A percentile compares a stretch with the other conserved stretches of the same genome.
phyloP scores from a whole-genome alignment of 768 basidiomycete species.

The Pleurotus salmoneostramineus region DNA sequence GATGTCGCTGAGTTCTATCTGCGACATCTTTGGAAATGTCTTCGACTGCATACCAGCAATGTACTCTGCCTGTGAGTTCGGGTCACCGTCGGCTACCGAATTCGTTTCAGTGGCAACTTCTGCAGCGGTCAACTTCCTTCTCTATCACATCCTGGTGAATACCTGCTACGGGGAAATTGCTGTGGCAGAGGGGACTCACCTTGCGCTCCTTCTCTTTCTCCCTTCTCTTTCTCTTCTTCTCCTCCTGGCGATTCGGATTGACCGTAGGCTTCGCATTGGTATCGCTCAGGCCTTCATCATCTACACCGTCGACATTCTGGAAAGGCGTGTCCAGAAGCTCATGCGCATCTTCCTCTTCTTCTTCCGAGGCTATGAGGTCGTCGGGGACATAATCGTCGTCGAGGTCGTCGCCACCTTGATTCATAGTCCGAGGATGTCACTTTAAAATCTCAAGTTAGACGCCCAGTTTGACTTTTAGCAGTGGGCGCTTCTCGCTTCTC shows the following conservation, averaged over 20 bases:
- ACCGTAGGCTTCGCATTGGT: slow-evolving; percentile 9
- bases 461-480: background rate
- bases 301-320: slow-evolving; percentile 20
- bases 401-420: slow-evolving; percentile 68
- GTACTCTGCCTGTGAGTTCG: slow-evolving; percentile 57
- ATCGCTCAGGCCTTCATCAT: slow-evolving; percentile 11
- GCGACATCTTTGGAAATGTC: slow-evolving; percentile 62
- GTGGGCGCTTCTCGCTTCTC: background rate
- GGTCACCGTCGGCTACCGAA: slow-evolving; percentile 55
- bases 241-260: slow-evolving; percentile 39
- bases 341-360: slow-evolving; percentile 24
- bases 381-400: slow-evolving; percentile 80
- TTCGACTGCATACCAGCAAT: slow-evolving; percentile 65
- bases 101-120: slow-evolving; percentile 29
- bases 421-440: slow-evolving; percentile 15
- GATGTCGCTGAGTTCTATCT: slow-evolving; percentile 77
- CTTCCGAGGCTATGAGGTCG: slow-evolving; percentile 64
- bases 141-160: slow-evolving; percentile 35
- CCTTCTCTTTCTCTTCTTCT: slow-evolving; percentile 69
- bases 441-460: background rate
- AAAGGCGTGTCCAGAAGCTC: slow-evolving; percentile 9
- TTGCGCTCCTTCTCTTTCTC: slow-evolving; percentile 73
- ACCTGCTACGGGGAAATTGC: slow-evolving; percentile 1
- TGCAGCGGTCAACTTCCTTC: slow-evolving; percentile 54
- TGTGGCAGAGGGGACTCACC: slow-evolving; percentile 28